These are phyloP conservation scores for Phytophthora melonis DNA, from an alignment of 352 stramenopile genomes.

Conservation along the genomic window DNA sequence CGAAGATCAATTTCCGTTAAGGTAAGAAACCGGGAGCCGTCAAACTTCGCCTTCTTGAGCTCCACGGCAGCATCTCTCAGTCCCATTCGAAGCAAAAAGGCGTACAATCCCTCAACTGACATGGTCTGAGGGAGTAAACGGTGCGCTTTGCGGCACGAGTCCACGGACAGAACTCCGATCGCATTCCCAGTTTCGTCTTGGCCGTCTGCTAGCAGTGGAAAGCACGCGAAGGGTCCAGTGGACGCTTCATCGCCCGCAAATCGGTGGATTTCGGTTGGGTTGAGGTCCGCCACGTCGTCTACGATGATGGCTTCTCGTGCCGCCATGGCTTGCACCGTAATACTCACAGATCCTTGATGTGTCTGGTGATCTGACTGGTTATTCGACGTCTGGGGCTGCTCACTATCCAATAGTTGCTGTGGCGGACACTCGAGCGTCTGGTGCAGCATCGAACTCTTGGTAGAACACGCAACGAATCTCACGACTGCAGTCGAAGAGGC, in stretches of 20 bases:
- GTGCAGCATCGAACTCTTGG: slow-evolving; percentile 59
- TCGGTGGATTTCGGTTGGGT: slow-evolving; percentile 22
- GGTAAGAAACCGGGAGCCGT: slow-evolving; percentile 51
- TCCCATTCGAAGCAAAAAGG: slow-evolving; percentile 66
- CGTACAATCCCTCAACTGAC: slow-evolving; percentile 51
- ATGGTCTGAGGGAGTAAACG: slow-evolving; percentile 66
- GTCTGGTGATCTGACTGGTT: slow-evolving; percentile 11
- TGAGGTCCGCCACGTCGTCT: slow-evolving; percentile 43
- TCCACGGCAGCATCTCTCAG: slow-evolving; percentile 58
- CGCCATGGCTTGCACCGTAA: slow-evolving; percentile 53
- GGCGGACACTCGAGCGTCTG: slow-evolving; percentile 34
- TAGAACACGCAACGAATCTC: slow-evolving; percentile 58
- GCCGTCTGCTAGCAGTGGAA: slow-evolving; percentile 43
- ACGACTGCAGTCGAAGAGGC: slow-evolving; percentile 45
- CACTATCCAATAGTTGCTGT: background rate
- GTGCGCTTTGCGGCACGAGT: slow-evolving; percentile 62
- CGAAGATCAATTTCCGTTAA: slow-evolving; percentile 64
- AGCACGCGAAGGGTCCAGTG: slow-evolving; percentile 65
- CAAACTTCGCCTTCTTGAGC: slow-evolving; percentile 51
- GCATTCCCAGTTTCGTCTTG: background rate
- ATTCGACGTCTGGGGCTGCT: background rate
- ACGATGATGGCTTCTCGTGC: slow-evolving; percentile 42
- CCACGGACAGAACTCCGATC: slow-evolving; percentile 67
- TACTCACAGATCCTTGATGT: slow-evolving; percentile 2
- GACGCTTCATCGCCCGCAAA: slow-evolving; percentile 29